Evolutionary conservation across 2,329 filamentous ascomycete genomes (phyloP).

Genomic region (Ophiognomonia clavigignenti-juglandacearum): DNA sequence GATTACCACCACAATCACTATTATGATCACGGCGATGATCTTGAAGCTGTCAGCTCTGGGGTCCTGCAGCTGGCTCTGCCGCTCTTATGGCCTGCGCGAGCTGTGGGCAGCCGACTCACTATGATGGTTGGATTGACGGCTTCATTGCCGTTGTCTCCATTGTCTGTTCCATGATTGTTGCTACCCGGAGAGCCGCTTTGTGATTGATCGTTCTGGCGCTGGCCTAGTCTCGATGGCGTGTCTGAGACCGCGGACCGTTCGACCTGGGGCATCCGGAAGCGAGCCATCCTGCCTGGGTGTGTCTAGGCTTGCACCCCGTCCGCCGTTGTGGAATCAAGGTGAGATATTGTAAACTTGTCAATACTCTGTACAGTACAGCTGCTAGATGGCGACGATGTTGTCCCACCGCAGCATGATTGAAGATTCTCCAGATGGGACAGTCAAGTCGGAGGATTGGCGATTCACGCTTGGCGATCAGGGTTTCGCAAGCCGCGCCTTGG

Average conservation of each 20-base stretch:
- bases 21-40: conserved; percentile 22
- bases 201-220: neutral
- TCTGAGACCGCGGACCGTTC: neutral
- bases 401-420: no score
- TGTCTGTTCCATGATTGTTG: no score
- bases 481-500: neutral
- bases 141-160: neutral
- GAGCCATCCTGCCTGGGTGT: neutral
- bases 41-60: conserved; percentile 3
- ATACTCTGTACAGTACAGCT: no score
- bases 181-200: no score
- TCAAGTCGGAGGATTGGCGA: neutral
- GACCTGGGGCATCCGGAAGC: neutral
- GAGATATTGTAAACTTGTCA: no score
- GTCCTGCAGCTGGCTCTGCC: neutral
- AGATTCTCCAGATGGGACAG: no score
- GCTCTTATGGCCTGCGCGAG: no score
- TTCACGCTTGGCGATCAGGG: neutral
- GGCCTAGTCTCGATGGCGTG: neutral
- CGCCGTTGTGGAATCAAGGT: no score
- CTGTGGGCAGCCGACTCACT: no score
- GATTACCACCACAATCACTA: conserved; percentile 19
- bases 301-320: neutral
- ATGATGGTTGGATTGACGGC: conserved; percentile 8
- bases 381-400: no score